These are phyloP conservation scores for Colletotrichum horii DNA, from an alignment of 2,329 filamentous ascomycete genomes.

Conservation along the genomic window DNA sequence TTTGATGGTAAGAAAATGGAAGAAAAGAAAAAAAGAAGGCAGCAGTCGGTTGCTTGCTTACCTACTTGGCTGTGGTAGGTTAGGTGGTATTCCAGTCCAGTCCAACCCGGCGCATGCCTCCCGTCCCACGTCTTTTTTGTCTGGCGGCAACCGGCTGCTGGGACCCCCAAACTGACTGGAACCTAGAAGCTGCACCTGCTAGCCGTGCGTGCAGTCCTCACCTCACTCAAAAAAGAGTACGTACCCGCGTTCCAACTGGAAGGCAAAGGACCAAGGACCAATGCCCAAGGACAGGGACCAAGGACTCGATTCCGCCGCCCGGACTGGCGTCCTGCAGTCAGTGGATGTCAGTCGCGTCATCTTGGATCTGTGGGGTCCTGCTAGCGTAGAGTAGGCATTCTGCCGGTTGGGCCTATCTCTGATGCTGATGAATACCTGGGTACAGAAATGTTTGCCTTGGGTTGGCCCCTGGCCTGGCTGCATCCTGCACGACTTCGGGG, in stretches of 20 bases:
- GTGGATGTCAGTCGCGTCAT: background rate
- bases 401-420: background rate
- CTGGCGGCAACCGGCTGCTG: background rate
- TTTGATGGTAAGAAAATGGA: background rate
- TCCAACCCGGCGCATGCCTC: background rate
- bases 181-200: background rate
- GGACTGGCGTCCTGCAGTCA: background rate
- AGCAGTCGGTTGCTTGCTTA: background rate
- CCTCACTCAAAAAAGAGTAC: background rate
- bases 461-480: background rate
- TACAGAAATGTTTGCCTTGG: background rate
- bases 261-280: background rate
- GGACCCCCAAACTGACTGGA: background rate
- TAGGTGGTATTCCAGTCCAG: background rate
- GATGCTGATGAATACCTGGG: background rate
- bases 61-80: background rate
- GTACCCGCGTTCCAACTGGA: background rate
- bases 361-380: background rate
- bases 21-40: background rate
- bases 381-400: background rate
- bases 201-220: background rate
- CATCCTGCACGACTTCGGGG: background rate
- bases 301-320: background rate
- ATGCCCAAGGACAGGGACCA: background rate
- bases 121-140: background rate